Conservation (phyloP, 192 early-diverging fungal genomes). For the Chytriomyces hyalinus region DNA sequence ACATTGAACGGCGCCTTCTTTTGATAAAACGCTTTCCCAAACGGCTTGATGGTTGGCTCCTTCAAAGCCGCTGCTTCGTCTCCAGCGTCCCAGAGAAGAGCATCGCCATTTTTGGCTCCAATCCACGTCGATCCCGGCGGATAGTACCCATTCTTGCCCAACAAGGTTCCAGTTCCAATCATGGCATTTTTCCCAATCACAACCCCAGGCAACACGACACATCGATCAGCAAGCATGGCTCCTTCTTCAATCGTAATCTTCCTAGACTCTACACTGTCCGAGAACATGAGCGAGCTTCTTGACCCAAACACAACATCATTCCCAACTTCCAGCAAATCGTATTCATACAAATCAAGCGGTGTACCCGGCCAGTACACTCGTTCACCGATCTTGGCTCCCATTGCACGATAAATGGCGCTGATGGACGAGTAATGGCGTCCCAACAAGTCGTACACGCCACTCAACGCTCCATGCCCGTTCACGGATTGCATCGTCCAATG, state of each 20-base stretch:
- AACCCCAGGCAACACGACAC: conserved; percentile 50
- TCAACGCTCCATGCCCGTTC: conserved; percentile 38
- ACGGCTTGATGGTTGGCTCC: conserved; percentile 41
- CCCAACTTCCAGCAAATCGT: conserved; percentile 49
- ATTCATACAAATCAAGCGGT: conserved; percentile 42
- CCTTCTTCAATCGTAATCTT: conserved; percentile 43
- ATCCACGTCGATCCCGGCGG: conserved; percentile 44
- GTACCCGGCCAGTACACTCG: conserved; percentile 58
- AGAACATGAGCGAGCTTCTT: conserved; percentile 41
- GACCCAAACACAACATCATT: conserved; percentile 58
- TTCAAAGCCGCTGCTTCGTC: neutral
- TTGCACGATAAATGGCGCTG: conserved; percentile 42
- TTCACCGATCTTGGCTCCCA: conserved; percentile 52
- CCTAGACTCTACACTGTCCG: conserved; percentile 40
- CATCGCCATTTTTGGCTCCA: conserved; percentile 46
- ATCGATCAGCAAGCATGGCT: conserved; percentile 48
- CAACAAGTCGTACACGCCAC: conserved; percentile 42
- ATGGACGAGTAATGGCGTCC: conserved; percentile 54
- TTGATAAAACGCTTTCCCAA: conserved; percentile 55
- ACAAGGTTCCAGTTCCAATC: conserved; percentile 49
- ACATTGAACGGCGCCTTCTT: conserved; percentile 44
- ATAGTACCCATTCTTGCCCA: conserved; percentile 35
- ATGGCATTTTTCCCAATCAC: conserved; percentile 42
- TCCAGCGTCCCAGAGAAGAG: conserved; percentile 40
- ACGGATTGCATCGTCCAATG: conserved; percentile 46